phyloP scores from a whole-genome alignment of 2,329 filamentous ascomycete species.

The Cladophialophora exuberans region DNA sequence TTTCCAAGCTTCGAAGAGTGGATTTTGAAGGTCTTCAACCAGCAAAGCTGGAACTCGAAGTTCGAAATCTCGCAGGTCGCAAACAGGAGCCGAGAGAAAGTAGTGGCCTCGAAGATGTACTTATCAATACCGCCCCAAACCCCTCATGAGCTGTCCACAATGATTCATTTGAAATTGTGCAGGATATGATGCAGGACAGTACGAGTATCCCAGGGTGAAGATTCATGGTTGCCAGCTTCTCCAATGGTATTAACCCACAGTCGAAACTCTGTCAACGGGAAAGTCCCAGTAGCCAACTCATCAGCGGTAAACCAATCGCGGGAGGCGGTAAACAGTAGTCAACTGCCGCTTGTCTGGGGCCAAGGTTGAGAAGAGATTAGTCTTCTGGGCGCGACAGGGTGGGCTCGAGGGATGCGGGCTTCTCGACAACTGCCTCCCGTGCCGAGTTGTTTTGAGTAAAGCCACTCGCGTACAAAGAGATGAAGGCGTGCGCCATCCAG shows the following conservation, averaged over 20 bases:
- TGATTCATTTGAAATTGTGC: slow-evolving; percentile 5
- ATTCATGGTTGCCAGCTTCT: slow-evolving; percentile 12
- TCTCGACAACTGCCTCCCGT: too few species aligned
- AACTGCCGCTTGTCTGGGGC: slow-evolving; percentile 11
- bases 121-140: background rate
- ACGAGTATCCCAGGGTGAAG: background rate
- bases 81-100: background rate
- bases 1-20: background rate
- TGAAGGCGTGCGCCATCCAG: background rate
- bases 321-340: background rate
- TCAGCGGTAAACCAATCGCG: slow-evolving; percentile 2
- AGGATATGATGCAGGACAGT: slow-evolving; percentile 3
- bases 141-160: background rate
- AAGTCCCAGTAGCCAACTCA: slow-evolving; percentile 12
- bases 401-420: background rate
- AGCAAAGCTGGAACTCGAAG: background rate
- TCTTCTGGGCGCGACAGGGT: background rate
- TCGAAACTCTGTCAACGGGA: slow-evolving; percentile 3
- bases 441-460: background rate
- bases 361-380: slow-evolving; percentile 4
- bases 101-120: background rate
- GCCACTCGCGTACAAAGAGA: background rate
- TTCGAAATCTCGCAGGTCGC: background rate
- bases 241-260: slow-evolving; percentile 13
- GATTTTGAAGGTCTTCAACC: background rate